These are phyloP conservation scores for Pterocarpus macrocarpus DNA, from an alignment of 306 rosid genomes.

Conservation along the genomic window DNA sequence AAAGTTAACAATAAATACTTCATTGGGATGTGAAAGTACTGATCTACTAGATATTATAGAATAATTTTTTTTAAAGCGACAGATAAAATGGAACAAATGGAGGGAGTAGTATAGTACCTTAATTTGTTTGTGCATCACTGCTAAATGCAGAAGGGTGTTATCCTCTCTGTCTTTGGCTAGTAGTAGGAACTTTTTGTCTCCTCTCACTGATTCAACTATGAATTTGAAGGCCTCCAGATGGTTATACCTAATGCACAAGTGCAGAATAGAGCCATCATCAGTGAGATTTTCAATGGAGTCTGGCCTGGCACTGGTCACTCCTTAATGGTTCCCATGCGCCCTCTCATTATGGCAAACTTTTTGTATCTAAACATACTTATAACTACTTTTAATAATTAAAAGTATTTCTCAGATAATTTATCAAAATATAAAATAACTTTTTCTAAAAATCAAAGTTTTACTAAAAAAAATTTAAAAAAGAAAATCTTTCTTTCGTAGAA, in stretches of 20 bases:
- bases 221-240: conserved; percentile 42
- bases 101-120: conserved; percentile 28
- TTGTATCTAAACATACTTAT: too few species aligned
- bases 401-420: too few species aligned
- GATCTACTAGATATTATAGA: too few species aligned
- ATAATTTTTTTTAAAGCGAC: too few species aligned
- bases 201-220: conserved; percentile 31
- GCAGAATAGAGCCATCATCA: conserved; percentile 41
- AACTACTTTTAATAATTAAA: too few species aligned
- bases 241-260: conserved; percentile 42
- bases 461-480: too few species aligned
- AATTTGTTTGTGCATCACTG: conserved; percentile 26
- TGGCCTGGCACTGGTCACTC: conserved; percentile 29
- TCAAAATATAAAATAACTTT: too few species aligned
- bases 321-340: conserved; percentile 30
- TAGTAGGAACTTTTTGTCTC: conserved; percentile 25
- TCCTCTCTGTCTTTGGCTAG: conserved; percentile 33
- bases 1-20: too few species aligned
- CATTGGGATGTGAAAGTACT: too few species aligned
- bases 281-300: background rate
- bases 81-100: too few species aligned
- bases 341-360: conserved; percentile 45
- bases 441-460: too few species aligned
- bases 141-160: conserved; percentile 42
- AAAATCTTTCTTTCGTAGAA: too few species aligned